Evolutionary conservation across 2,329 filamentous ascomycete genomes (phyloP), one percentile per base, ranked within the genome.

Genomic region (Exophiala viscosa): DNA sequence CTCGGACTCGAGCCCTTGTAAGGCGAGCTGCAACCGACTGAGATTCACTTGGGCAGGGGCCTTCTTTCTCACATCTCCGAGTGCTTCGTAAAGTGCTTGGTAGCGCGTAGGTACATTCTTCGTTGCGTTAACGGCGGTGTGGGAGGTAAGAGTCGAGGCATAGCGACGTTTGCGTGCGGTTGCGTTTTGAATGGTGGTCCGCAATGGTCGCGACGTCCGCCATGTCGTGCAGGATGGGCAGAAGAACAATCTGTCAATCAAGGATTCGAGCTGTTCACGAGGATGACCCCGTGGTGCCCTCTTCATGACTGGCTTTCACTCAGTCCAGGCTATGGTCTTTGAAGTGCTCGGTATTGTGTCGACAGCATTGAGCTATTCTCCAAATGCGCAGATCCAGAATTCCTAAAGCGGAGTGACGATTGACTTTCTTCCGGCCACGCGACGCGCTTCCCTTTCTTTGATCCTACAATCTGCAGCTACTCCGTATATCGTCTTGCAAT

Each of bases 1-100:
- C 42, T 77, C 71, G 18, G 73, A 75, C 62, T 82, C 80, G 57
- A 85, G 65, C 2, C 82, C 80, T 50, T 79, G 69, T 57, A 82
- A 64, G 14, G 81, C 82, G 62, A 85, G 75, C 63, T 83, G 78
- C 55, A 85, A 64, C 50, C 81, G 71, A 62, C 80, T 82, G 28
- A 82, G 67, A 63, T 82, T 81, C 46, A 83, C 76, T 64, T 81
- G 78, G 42, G 74, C 75, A 52, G 76, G 73, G 17, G 81, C 80
- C 34, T 72, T 70, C 48, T 74, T 72, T 54, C 77, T 73, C 7
- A 85, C 66, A n/a, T 69, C 69, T 11, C 72, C 72, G 36, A 85
- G 64, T 28, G 77, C 73, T 55, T 77, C 70, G 60, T 85, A 75
- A 1, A 85, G 70, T 46, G 77, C 74, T 59, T 74, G 69, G 57